Base-by-base conservation (phyloP, 305 asterid genomes). In the Fraxinus nigra region DNA sequence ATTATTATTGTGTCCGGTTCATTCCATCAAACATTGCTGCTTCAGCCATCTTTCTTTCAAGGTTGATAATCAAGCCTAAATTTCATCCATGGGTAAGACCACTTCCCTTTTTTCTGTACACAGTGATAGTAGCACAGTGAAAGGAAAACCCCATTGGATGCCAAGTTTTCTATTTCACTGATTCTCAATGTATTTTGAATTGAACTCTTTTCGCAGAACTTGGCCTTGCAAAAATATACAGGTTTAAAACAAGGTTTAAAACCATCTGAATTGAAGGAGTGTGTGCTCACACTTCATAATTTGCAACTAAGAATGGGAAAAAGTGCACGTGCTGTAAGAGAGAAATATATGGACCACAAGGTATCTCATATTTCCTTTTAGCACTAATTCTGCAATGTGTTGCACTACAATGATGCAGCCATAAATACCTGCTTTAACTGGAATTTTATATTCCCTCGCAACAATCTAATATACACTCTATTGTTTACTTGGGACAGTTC, bases 1-100 rank as follows among this genome's bases (percentile, higher is more conserved):
- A 91, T 81, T 91, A 92, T 56, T 85, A 84, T 30, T 92, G 91
- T 79, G 81, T 88, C 14, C 82, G 87, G 80, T 88, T 85, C 89
- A 61, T 90, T 83, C 92, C 97, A 85, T 92, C 97, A 33, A 34
- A 80, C 46, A 78, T 91, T 84, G 97, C 97, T 74, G 95, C 95
- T 73, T 91, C 97, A 20, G 89, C 87, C 73, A 80, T 92, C 84
- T 91, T 91, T 90, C 93, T 92, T 65, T 87, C 93, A 72, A 89
- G 89, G 74, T 79, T 88, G 40, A 87, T 77, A 40, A 77, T 89
- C 80, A 86, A 79, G 56, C 93, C 95, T 22, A 82, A 83, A 46
- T 26, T 5, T 78, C 90, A 87, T 56, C 95, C 89, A 51, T 92
- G 97, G 95, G 97, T 92, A 86, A 90, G 89, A 73, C 40, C 43